Evolutionary conservation across 257 asterid genomes (phyloP).

Genomic region (Solanum pinnatisectum): DNA sequence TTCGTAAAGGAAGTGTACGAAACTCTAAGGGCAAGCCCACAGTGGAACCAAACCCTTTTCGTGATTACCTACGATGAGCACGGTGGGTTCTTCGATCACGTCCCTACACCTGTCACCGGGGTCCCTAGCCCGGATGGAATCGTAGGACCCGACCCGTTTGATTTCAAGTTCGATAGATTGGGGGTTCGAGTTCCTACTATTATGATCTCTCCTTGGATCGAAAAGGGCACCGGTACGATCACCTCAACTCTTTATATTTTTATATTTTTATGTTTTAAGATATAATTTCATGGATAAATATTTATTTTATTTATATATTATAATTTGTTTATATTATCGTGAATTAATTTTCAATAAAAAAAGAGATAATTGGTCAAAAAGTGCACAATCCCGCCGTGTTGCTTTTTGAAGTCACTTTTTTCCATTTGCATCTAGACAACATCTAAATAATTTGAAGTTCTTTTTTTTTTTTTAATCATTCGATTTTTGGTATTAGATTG

Average conservation of each 20-base stretch:
- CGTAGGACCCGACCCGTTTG: slow-evolving; percentile 67
- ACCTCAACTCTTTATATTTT: no score
- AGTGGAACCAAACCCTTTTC: slow-evolving; percentile 67
- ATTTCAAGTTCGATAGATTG: slow-evolving; percentile 60
- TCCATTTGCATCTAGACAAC: background rate
- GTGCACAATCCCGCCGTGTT: background rate
- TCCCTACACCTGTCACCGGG: slow-evolving; percentile 51
- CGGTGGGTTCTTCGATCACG: slow-evolving; percentile 87
- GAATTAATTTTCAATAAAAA: background rate
- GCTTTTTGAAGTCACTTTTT: background rate
- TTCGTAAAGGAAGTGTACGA: slow-evolving; percentile 93
- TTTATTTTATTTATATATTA: no score
- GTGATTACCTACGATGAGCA: slow-evolving; percentile 88
- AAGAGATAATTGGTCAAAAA: background rate
- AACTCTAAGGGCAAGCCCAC: slow-evolving; percentile 65
- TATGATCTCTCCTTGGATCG: slow-evolving; percentile 65
- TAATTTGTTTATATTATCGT: no score
- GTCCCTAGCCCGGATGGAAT: slow-evolving; percentile 79
- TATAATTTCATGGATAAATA: no score
- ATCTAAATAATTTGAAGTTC: background rate
- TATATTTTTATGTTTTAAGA: no score
- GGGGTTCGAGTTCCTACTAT: slow-evolving; percentile 85
- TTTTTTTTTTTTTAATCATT: no score
- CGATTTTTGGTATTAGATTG: no score
- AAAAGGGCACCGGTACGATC: slow-evolving; percentile 57